These are phyloP conservation scores for Gnaphalium uliginosum DNA, from an alignment of 129 eudicot species.

Conservation along the genomic window DNA sequence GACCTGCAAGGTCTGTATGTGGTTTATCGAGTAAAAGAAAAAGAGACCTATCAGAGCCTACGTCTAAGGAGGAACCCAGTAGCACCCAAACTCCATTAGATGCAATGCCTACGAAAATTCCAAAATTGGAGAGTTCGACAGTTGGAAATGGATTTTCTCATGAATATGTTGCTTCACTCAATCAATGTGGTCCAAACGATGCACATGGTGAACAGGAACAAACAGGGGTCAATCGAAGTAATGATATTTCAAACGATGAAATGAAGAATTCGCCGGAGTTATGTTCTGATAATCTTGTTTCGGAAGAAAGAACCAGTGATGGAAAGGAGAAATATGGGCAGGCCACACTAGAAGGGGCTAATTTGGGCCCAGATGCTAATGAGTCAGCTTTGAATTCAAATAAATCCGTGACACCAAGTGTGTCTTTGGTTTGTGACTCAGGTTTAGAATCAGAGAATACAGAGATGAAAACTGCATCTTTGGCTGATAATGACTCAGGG, in stretches of 20 bases:
- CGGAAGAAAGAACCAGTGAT: constrained; percentile 24
- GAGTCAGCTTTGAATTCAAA: constrained; percentile 24
- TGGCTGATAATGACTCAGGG: constrained; percentile 28
- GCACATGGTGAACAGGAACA: constrained; percentile 23
- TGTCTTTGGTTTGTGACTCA: constrained; percentile 33
- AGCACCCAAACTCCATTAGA: constrained; percentile 33
- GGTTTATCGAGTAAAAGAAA: constrained; percentile 38
- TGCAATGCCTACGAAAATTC: constrained; percentile 42
- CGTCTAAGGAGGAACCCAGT: constrained; percentile 9
- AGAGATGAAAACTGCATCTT: constrained; percentile 36
- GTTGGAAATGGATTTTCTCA: constrained; percentile 19
- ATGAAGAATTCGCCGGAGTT: constrained; percentile 9
- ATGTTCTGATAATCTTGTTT: constrained; percentile 24
- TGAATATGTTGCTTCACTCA: constrained; percentile 3
- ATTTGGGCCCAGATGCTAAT: constrained; percentile 24
- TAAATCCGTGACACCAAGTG: constrained; percentile 34
- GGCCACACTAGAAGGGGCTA: constrained; percentile 23
- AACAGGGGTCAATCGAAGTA: constrained; percentile 14
- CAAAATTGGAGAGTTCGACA: constrained; percentile 41
- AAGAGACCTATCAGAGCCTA: constrained; percentile 23
- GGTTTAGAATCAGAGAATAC: constrained; percentile 33
- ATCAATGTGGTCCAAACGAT: constrained; percentile 3
- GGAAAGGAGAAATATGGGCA: constrained; percentile 25
- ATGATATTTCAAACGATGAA: constrained; percentile 21
- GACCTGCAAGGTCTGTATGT: constrained; percentile 37